Base-by-base conservation (phyloP, 1,139 yeast genomes). In the Geotrichum phurueaensis region DNA sequence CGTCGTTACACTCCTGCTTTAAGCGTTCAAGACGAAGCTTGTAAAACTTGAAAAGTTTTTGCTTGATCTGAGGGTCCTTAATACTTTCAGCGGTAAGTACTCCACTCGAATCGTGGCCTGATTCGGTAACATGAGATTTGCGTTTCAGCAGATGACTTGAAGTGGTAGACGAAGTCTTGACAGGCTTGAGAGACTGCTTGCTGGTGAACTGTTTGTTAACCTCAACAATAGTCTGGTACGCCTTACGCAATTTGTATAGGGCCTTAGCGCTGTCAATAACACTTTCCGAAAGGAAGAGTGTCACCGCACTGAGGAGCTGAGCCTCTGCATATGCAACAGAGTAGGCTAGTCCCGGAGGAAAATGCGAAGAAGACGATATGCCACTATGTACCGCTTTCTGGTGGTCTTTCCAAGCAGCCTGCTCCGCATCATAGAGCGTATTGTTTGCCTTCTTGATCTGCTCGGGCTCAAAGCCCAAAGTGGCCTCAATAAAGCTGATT, bases 341-440 rank as follows among this genome's bases (percentile, higher is more conserved):
- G 73, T 86, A 92, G 73, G 91, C 97, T 0, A 97, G 88, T 0
- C 98, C 98, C 0, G 97, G 96, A 0, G 96, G 96, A 72, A 89
- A 94, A n/a, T 85, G 79, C 29, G 82, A 80, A 33, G 94, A 85
- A 1, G 96, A 84, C 51, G 78, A 76, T 56, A 89, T 68, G 53
- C 80, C 79, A 65, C 81, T 72, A 66, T 79, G 84, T 64, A 84
- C 84, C 58, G 88, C 87, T 66, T 78, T 80, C 18, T 76, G 71
- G 70, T 87, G 84, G 66, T 86, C 87, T 64, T 84, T 82, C 71
- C 82, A 73, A 6, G 94, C 84, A 25, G 87, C 79, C 23, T 77
- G 74, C 73, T 92, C 97, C 10, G 97, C 94, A 60, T 82, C 83
- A 15, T 83, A 78, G 59, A 92, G 76, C 1, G 92, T 83, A 33